Conservation (phyloP, 108 stramenopile genomes). For the Skeletonema grethae region DNA sequence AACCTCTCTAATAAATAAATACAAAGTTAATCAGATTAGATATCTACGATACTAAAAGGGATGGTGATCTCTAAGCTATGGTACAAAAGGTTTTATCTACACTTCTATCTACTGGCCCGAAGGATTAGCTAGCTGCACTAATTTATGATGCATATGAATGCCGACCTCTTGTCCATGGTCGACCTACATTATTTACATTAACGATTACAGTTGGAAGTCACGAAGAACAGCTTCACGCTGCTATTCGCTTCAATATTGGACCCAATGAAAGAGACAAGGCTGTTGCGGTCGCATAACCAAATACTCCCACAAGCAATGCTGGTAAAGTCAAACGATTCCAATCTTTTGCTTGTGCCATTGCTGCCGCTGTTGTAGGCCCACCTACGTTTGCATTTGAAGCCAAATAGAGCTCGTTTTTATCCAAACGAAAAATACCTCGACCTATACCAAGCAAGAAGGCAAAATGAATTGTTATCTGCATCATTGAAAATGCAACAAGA, state of each 20-base stretch:
- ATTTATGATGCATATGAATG: too few species aligned
- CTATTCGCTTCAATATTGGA: slow-evolving; percentile 59
- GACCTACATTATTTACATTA: too few species aligned
- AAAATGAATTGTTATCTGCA: slow-evolving; percentile 88
- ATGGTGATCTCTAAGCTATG: too few species aligned
- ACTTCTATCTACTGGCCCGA: too few species aligned
- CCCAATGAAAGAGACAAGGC: slow-evolving; percentile 79
- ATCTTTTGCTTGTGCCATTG: slow-evolving; percentile 92
- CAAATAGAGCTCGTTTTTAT: slow-evolving; percentile 74
- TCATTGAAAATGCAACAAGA: slow-evolving; percentile 78
- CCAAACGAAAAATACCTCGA: slow-evolving; percentile 62
- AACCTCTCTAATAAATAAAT: too few species aligned
- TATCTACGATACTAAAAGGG: too few species aligned
- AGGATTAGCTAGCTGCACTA: too few species aligned
- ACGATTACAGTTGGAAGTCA: too few species aligned
- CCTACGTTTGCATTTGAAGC: slow-evolving; percentile 94
- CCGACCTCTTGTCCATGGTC: too few species aligned
- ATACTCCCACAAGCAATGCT: slow-evolving; percentile 84
- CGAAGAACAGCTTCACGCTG: neutral
- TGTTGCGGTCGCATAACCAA: slow-evolving; percentile 93
- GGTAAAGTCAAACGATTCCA: slow-evolving; percentile 88
- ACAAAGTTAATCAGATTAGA: too few species aligned
- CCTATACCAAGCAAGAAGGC: slow-evolving; percentile 70
- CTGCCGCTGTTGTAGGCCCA: slow-evolving; percentile 91
- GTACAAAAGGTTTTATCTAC: too few species aligned